Conservation (phyloP, 208 protist genomes). For the Wallacemonas rigidus region DNA sequence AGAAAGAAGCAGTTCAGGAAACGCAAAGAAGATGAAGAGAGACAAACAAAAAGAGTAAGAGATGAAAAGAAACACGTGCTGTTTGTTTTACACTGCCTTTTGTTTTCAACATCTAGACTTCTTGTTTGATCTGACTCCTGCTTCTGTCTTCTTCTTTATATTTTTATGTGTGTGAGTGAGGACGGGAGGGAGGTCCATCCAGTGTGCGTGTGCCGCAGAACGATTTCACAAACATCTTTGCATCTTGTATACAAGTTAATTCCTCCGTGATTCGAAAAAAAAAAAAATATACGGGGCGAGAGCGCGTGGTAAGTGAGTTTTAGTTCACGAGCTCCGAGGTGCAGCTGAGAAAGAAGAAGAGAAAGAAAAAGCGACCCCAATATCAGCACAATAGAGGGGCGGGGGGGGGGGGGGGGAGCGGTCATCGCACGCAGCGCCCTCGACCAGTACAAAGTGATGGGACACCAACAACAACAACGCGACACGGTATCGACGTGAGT, state of each 20-base stretch:
- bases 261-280: conserved; percentile 2
- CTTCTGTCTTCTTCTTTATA: not conserved
- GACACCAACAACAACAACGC: no score
- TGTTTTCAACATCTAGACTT: no score
- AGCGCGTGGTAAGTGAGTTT: not conserved
- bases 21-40: conserved; percentile 22
- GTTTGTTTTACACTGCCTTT: not conserved
- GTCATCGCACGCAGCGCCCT: not conserved
- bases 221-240: no score
- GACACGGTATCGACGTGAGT: no score
- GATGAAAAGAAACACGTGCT: not conserved
- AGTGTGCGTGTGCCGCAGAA: no score
- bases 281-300: conserved; percentile 7
- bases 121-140: no score
- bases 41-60: conserved; percentile 4
- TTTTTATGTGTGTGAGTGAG: not conserved
- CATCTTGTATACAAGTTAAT: conserved; percentile 1
- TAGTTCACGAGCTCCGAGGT: not conserved
- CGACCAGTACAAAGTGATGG: no score
- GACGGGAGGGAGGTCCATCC: no score
- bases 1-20: conserved; percentile 8
- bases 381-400: not conserved
- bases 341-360: no score
- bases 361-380: not conserved
- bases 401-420: no score